Percentiles rank a stretch among this genome's conserved stretches.
Conservation (phyloP, 139 green algal species). For the Coelastrella sp. region DNA sequence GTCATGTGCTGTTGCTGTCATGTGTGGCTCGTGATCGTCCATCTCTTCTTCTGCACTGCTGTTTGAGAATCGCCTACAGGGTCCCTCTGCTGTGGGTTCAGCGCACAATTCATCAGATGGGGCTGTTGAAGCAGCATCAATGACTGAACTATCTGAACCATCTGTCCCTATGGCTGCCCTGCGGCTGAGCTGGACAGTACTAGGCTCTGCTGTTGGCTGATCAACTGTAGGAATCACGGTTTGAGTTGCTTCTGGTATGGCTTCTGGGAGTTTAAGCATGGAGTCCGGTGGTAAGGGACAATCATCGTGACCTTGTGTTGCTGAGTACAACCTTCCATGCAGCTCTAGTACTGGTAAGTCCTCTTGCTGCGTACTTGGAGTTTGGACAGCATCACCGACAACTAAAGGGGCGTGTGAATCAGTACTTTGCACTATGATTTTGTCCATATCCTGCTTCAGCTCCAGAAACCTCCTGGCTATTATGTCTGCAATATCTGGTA, state of each 20-base stretch:
- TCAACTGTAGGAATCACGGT: background rate
- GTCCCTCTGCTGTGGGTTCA: background rate
- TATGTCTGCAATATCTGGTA: background rate
- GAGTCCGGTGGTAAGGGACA: background rate
- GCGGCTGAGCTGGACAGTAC: background rate
- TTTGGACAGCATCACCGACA: background rate
- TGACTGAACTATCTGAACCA: background rate
- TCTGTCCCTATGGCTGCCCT: background rate
- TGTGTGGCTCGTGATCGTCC: too few species aligned
- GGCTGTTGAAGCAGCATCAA: background rate
- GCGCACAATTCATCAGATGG: background rate
- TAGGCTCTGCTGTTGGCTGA: background rate
- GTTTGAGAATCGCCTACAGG: background rate
- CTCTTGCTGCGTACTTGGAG: background rate
- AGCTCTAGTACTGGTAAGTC: slow-evolving; percentile 1
- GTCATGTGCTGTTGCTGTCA: background rate
- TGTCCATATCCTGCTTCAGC: slow-evolving; percentile 38
- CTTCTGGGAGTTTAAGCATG: background rate
- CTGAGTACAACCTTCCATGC: slow-evolving; percentile 8
- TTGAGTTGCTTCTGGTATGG: background rate
- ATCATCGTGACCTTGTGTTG: slow-evolving; percentile 7
- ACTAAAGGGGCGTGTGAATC: background rate
- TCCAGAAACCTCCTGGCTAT: slow-evolving; percentile 9
- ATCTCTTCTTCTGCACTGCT: background rate
- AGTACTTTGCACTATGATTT: background rate